Base-by-base conservation (phyloP, 2,329 filamentous ascomycete species). In the Diaporthe vexans region DNA sequence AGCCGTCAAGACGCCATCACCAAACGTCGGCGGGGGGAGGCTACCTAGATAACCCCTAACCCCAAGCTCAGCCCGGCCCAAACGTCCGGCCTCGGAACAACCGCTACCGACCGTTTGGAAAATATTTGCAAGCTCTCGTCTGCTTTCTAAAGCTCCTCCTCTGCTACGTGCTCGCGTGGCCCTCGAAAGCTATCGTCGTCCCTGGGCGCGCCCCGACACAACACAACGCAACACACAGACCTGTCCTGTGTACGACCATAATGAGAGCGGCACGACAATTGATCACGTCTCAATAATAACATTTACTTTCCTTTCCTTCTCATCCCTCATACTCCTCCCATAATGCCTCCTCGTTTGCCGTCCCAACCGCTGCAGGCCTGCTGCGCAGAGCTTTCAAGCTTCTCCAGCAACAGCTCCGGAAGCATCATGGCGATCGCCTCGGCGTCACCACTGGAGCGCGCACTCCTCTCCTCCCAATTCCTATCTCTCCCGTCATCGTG, bases 281-380 rank as follows among this genome's bases (percentile, higher is more conserved):
- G 57, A 57, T 71, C 35, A 29, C 46, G 26, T 51, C 10, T 40
- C 67, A 35, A 56, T 57, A 63, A 48, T 40, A n/a, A 24, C 51
- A 51, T 21, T 54, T 11, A 26, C 57, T 35, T 33, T 33, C 29
- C 29, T 40, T 13, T 54, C 26, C 26, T 63, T n/a, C 37, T 48
- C 52, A n/a, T 33, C n/a, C 21, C 46, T 15, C 48, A 29, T 17
- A 52, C 26, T 21, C 48, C 33, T 57, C 26, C 48, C 63, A 71
- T 33, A n/a, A 76, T 76, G 75, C 75, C 75, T 61, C 73, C 71
- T 4, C 67, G 75, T 54, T 48, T 76, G 72, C 68, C 74, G 21
- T 51, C 74, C 33, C 73, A 76, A 21, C 72, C 72, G 58, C 58
- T 76, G 37, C 73, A 68, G 48, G 65, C 61, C 21, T 73, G 70